Base-by-base conservation (phyloP, 208 protist genomes). In the Leishmania martiniquensis region DNA sequence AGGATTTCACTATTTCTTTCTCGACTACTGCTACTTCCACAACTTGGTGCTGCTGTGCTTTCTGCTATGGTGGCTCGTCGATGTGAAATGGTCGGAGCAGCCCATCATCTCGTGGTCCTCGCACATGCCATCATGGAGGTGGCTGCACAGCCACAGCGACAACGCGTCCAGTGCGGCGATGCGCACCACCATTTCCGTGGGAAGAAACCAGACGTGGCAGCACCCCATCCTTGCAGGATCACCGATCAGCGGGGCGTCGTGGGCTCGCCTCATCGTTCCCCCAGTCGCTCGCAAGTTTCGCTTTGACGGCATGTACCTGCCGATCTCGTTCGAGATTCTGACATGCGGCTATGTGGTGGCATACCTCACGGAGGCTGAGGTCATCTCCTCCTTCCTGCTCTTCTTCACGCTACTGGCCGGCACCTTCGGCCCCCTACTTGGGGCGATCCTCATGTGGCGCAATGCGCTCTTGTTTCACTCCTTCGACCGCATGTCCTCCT, bases 11-110 rank as follows among this genome's bases (percentile, higher is more conserved):
- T 92, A 94, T 80, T 94, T 92, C 71, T 85, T 94, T 51, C 83
- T 92, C 32, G 90, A 94, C 67, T 92, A 92, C 77, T 92, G 88
- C 73, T 92, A 94, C 82, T 92, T 94, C 78, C 90, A 94, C 83
- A 92, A 89, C 80, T 67, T 72, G 25, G 81, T 77, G 47, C 73
- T 92, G 57, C 73, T 91, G 3, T 55, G 89, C n/a, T 92, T 92
- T 76, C 78, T 94, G 44, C 51, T 90, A 25, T 88, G 80, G 76
- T 81, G 83, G 32, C 77, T 92, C 17, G 84, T 92, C 10, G 84
- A 90, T 66, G 82, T 90, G 29, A 62, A 87, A 81, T 94, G 87
- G 84, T 84, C 84, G 17, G 80, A 86, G 55, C 75, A 88, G 78
- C 87, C 89, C 5, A 59, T 89, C 44, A 45, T 91, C 55, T 87